Base-by-base conservation (phyloP, 78 protist genomes). In the Dictyostelium brefeldianum region DNA sequence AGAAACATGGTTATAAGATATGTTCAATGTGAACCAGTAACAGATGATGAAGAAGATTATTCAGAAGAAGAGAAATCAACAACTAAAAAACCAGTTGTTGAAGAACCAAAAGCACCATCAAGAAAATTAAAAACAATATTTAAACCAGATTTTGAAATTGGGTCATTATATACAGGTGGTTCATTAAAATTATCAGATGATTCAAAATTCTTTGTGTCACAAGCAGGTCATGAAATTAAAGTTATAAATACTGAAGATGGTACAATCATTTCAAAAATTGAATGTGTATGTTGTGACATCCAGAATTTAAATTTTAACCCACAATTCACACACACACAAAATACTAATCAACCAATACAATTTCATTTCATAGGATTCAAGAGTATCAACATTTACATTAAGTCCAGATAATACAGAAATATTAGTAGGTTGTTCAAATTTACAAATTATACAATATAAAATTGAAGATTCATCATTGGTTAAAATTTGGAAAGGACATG, bases 401-500 rank as follows among this genome's bases (percentile, higher is more conserved):
- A 59, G 48, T 8, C 83, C 78, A 22, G 20, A 74, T 41, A 77
- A 74, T 77, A 29, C 31, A 25, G 83, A 56, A 43, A 31, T 78
- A 54, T 78, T 78, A 54, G 22, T 78, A 15, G 83, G 53, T 50
- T 78, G 83, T 41, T n/a, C 51, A 27, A 78, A 78, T 78, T 31
- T 54, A 78, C 70, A 78, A 54, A 78, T 78, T 11, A 54, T 18
- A 31, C 83, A 78, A 56, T 78, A 78, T 54, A 78, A 62, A 78
- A 43, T 78, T 11, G 65, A 51, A 43, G 70, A 78, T 46, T 51
- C 64, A 74, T 74, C 73, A 56, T 59, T 84, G 10, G 67, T 84
- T 47, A 77, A 78, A 46, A 57, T 74, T 29, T 79, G 80, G 83
- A 78, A 82, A 73, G 90, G 84, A 43, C 91, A 82, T 41, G 92